Base-by-base conservation (phyloP, 1,139 yeast genomes). In the Scheffersomyces cryptocercus region DNA sequence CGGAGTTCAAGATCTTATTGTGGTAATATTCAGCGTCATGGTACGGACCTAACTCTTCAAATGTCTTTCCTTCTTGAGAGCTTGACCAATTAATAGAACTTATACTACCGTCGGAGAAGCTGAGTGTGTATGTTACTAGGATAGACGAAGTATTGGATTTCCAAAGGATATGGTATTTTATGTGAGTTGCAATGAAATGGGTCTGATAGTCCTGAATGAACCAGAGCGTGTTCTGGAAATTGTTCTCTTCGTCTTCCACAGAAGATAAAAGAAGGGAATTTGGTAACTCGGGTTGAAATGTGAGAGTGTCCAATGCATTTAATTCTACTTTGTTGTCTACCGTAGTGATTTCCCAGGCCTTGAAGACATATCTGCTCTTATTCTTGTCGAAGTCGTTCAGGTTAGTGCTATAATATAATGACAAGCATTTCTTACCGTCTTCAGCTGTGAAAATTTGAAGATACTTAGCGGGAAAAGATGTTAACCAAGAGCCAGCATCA, bases 141-240 rank as follows among this genome's bases (percentile, higher is more conserved):
- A 73, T 65, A 3, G 84, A 77, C 1, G 81, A 70, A 2, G 79
- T 76, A 49, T 84, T 84, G 46, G 87, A 81, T 53, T 84, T 84
- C 88, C 88, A 83, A 35, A 84, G 64, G 1, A 80, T 62, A 41
- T 64, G 55, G 43, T 63, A 61, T 14, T 48, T 48, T 48, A 69
- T 36, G 43, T 53, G 14, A 49, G 52, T 39, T 56, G 52, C 50
- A 48, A 55, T 51, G 62, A 64, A 45, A 64, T 78, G 50, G 9
- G 56, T 44, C 28, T 53, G 56, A 46, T 58, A 73, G 50, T 73
- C 78, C 52, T 73, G 79, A 39, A 72, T 61, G 49, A 65, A 59
- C 88, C 88, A 82, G 38, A 76, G 44, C 34, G 43, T 44, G 29
- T 45, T 48, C 32, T 49, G 47, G 37, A 50, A 50, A 13, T 31